Conservation (phyloP, 768 basidiomycete species). For the Ramaria sp. region DNA sequence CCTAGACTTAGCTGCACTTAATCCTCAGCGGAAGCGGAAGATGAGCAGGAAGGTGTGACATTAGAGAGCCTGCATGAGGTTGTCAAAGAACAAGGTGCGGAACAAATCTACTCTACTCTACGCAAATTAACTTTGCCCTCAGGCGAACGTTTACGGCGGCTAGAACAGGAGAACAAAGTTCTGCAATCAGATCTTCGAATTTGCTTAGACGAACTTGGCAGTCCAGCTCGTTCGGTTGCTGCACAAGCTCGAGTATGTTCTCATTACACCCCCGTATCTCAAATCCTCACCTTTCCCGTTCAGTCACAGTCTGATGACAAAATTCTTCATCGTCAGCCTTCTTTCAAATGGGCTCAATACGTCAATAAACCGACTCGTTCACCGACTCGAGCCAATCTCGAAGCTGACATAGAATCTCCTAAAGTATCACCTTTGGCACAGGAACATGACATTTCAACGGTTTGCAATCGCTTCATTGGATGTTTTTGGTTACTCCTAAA, state of each 20-base stretch:
- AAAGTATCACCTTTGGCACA: constrained; percentile 67
- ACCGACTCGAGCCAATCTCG: constrained; percentile 61
- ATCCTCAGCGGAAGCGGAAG: constrained; percentile 44
- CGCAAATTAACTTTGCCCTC: not conserved
- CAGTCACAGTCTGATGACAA: constrained; percentile 26
- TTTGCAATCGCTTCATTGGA: not conserved
- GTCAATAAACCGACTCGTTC: constrained; percentile 59
- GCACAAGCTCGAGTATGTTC: constrained; percentile 13
- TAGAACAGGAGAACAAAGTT: constrained; percentile 73
- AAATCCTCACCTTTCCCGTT: constrained; percentile 16
- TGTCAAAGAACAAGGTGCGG: constrained; percentile 65
- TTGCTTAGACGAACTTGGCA: constrained; percentile 46
- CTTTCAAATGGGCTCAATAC: constrained; percentile 84
- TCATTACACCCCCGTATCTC: constrained; percentile 3
- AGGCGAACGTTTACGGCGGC: constrained; percentile 56
- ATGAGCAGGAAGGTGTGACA: constrained; percentile 40
- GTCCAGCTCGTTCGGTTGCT: constrained; percentile 20
- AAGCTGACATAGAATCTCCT: constrained; percentile 50
- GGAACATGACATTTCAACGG: constrained; percentile 47
- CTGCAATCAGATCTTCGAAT: constrained; percentile 51
- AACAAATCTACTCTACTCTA: not conserved
- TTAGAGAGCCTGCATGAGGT: constrained; percentile 57
- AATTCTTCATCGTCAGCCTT: constrained; percentile 58
- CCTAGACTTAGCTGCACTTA: not conserved
- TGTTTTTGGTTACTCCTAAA: not conserved